Evolutionary conservation across 768 basidiomycete genomes (phyloP).

Genomic region (Filobasidium floriforme): DNA sequence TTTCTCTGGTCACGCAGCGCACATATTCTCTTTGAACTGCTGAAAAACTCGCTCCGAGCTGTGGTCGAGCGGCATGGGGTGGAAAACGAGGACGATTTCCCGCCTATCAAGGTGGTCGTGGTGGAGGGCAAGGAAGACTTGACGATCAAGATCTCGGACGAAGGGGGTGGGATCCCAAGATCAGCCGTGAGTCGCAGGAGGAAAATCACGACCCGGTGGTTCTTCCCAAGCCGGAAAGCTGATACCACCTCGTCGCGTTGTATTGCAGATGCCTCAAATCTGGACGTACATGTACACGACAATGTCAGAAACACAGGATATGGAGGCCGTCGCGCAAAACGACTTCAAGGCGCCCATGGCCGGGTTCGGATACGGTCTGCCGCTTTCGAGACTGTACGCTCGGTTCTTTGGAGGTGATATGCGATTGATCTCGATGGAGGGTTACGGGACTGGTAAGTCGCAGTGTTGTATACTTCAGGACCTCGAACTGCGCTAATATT

Average conservation of each 20-base stretch:
- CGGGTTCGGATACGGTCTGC: constrained; percentile 79
- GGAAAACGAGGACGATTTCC: constrained; percentile 68
- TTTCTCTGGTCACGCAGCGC: constrained; percentile 47
- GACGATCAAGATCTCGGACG: constrained; percentile 96
- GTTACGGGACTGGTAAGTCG: constrained; percentile 47
- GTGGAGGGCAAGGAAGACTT: constrained; percentile 98
- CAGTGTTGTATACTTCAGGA: too few relatives aligned
- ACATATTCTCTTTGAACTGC: constrained; percentile 91
- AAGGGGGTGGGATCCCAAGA: constrained; percentile 88
- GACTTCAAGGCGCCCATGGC: constrained; percentile 99
- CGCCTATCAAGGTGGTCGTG: constrained; percentile 87
- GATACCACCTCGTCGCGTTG: too few relatives aligned
- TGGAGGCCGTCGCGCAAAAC: constrained; percentile 46
- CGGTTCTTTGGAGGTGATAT: constrained; percentile 83
- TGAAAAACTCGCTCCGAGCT: constrained; percentile 95
- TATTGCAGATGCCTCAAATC: constrained; percentile 65
- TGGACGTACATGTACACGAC: constrained; percentile 62
- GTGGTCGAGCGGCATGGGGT: constrained; percentile 87
- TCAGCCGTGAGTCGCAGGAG: constrained; percentile 32
- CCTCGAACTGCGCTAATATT: too few relatives aligned
- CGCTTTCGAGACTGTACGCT: constrained; percentile 87
- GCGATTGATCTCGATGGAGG: constrained; percentile 93
- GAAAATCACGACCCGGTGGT: too few relatives aligned
- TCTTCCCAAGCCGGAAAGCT: too few relatives aligned
- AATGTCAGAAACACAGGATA: constrained; percentile 48